Evolutionary conservation across 2,329 filamentous ascomycete genomes (phyloP).

Genomic region (Tolypocladium sp.): DNA sequence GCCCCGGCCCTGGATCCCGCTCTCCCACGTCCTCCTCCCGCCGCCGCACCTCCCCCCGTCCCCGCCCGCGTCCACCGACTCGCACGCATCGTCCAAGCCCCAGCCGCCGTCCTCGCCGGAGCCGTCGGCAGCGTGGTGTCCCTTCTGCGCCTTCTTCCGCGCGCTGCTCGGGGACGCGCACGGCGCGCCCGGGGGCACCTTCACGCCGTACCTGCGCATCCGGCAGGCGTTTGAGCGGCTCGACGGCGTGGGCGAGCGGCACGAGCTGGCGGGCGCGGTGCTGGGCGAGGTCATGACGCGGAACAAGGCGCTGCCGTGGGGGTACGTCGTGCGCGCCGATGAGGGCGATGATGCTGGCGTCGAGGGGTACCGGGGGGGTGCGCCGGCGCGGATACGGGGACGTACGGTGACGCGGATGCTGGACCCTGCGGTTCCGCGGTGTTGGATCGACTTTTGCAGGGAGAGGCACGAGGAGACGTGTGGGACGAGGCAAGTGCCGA

Average conservation of each 20-base stretch:
- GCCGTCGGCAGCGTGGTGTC: not conserved
- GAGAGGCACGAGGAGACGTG: constrained; percentile 15
- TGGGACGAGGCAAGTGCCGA: constrained; percentile 11
- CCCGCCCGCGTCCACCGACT: constrained; percentile 7
- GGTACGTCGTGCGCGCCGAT: constrained; percentile 22
- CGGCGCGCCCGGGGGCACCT: constrained; percentile 18
- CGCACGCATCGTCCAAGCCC: not conserved
- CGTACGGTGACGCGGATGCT: constrained; percentile 20
- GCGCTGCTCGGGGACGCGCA: constrained; percentile 19
- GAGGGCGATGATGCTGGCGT: constrained; percentile 13
- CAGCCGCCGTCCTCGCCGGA: not conserved
- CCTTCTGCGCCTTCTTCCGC: constrained; percentile 24
- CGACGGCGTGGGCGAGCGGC: constrained; percentile 23
- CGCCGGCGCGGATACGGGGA: constrained; percentile 16
- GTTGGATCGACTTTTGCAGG: constrained; percentile 25
- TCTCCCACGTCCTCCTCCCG: constrained; percentile 17
- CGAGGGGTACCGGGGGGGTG: constrained; percentile 11
- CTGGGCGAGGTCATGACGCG: constrained; percentile 26
- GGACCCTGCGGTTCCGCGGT: constrained; percentile 17
- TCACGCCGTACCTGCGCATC: constrained; percentile 28
- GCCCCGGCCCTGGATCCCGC: constrained; percentile 24
- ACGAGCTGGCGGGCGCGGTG: constrained; percentile 23
- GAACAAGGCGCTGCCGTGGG: constrained; percentile 25
- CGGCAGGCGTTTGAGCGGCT: constrained; percentile 27
- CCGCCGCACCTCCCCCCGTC: constrained; percentile 9